Conservation (phyloP, 495 filamentous ascomycete species). For the Penicillium canariense region DNA sequence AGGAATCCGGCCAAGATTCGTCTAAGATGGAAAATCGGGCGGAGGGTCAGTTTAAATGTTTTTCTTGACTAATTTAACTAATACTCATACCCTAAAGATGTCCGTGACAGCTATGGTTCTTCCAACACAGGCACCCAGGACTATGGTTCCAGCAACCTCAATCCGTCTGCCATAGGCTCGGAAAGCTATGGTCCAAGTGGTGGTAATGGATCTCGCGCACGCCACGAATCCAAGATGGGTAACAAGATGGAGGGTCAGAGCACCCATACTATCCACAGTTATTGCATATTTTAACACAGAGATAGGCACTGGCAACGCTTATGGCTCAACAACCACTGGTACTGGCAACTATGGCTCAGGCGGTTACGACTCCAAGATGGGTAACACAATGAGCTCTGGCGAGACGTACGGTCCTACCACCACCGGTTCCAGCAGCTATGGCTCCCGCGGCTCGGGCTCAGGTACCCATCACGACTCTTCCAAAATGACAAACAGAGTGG, state of each 20-base stretch:
- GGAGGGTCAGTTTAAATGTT: slow-evolving; percentile 9
- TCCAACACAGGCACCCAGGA: background rate
- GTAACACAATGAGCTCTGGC: slow-evolving; percentile 8
- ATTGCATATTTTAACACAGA: background rate
- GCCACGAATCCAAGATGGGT: background rate
- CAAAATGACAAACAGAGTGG: slow-evolving; percentile 1
- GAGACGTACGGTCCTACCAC: slow-evolving; percentile 22
- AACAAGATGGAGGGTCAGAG: slow-evolving; percentile 3
- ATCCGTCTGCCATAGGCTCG: slow-evolving; percentile 7
- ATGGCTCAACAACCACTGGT: slow-evolving; percentile 6
- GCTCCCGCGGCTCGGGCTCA: slow-evolving; percentile 18
- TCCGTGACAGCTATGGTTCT: slow-evolving; percentile 14
- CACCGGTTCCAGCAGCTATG: slow-evolving; percentile 5
- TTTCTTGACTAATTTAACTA: slow-evolving; percentile 8
- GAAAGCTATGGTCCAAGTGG: slow-evolving; percentile 20
- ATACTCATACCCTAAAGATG: slow-evolving; percentile 51
- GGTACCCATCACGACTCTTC: background rate
- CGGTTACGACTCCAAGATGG: slow-evolving; percentile 2
- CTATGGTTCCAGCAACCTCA: slow-evolving; percentile 14
- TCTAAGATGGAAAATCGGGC: slow-evolving; percentile 41
- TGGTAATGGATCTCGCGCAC: background rate
- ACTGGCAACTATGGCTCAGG: slow-evolving; percentile 7
- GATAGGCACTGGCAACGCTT: background rate
- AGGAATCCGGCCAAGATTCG: slow-evolving; percentile 40
- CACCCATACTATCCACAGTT: background rate